These are phyloP conservation scores for Populus tremula DNA, from an alignment of 345 rosid genomes.

Conservation along the genomic window DNA sequence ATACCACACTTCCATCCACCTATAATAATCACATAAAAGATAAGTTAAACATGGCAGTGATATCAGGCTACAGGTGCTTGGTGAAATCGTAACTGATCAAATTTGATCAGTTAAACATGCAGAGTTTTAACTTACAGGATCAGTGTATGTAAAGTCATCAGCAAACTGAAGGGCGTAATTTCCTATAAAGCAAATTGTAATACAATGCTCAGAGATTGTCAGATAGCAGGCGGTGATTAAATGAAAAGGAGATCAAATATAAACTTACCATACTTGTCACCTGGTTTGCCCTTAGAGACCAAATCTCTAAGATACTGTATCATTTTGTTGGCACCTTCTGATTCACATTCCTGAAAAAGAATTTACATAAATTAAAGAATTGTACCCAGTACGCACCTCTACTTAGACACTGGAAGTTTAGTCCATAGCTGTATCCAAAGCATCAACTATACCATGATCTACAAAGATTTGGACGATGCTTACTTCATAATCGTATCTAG, in stretches of 20 bases:
- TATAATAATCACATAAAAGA: constrained; percentile 28
- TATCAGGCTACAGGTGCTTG: background rate
- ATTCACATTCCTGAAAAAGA: constrained; percentile 72
- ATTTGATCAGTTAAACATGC: background rate
- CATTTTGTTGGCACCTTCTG: constrained; percentile 92
- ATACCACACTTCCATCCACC: constrained; percentile 91
- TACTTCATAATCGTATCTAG: constrained; percentile 95
- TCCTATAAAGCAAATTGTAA: constrained; percentile 42
- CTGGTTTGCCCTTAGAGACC: constrained; percentile 62
- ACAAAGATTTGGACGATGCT: constrained; percentile 6
- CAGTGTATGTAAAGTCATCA: constrained; percentile 85
- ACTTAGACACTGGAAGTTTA: background rate
- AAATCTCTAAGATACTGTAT: constrained; percentile 68
- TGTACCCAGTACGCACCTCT: background rate
- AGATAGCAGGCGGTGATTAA: background rate
- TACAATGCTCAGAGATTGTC: constrained; percentile 10
- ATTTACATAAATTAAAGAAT: constrained; percentile 12
- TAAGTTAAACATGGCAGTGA: constrained; percentile 11
- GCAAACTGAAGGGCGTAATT: constrained; percentile 70
- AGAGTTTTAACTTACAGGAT: constrained; percentile 61
- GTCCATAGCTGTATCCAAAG: background rate
- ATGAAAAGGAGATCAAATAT: background rate
- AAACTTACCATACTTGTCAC: constrained; percentile 66
- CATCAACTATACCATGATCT: background rate
- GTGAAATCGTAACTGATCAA: background rate